A percentile compares a stretch with the other conserved stretches of the same genome.
phyloP scores from a whole-genome alignment of 2,329 filamentous ascomycete species.

The Diaporthe citri region DNA sequence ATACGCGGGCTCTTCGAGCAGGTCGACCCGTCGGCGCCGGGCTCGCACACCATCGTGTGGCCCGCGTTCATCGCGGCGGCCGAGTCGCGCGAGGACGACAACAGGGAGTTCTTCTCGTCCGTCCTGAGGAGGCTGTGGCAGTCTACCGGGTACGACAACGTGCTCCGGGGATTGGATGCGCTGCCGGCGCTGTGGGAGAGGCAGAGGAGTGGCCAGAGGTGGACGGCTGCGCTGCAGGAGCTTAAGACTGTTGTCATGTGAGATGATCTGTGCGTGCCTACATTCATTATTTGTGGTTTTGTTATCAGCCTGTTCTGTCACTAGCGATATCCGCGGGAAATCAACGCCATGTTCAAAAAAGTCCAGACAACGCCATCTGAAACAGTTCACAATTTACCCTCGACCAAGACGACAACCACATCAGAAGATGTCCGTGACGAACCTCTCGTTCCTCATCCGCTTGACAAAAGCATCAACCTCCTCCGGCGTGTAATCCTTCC shows the following conservation, averaged over 20 bases:
- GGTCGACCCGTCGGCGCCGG: conserved; percentile 32
- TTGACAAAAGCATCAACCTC: conserved; percentile 61
- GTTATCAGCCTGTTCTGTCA: background rate
- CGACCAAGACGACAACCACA: background rate
- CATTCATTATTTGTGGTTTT: background rate
- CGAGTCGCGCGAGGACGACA: conserved; percentile 27
- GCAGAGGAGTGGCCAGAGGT: conserved; percentile 23
- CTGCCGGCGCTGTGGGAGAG: conserved; percentile 35
- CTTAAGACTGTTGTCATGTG: conserved; percentile 38
- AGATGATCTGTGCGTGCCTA: background rate
- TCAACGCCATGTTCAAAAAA: background rate
- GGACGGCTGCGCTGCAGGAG: conserved; percentile 33
- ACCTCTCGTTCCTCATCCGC: conserved; percentile 65
- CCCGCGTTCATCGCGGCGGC: conserved; percentile 38
- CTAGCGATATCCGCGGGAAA: conserved; percentile 7
- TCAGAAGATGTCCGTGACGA: conserved; percentile 69
- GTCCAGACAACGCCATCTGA: background rate
- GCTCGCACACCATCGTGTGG: conserved; percentile 38
- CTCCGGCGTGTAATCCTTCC: conserved; percentile 42
- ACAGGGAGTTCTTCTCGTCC: conserved; percentile 34
- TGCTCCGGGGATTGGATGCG: conserved; percentile 15
- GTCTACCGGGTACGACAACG: conserved; percentile 36
- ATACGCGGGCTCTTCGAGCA: conserved; percentile 34
- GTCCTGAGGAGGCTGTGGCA: conserved; percentile 32
- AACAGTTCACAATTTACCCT: no score